phyloP scores from a whole-genome alignment of 306 rosid species.

The Boehmeria nivea region DNA sequence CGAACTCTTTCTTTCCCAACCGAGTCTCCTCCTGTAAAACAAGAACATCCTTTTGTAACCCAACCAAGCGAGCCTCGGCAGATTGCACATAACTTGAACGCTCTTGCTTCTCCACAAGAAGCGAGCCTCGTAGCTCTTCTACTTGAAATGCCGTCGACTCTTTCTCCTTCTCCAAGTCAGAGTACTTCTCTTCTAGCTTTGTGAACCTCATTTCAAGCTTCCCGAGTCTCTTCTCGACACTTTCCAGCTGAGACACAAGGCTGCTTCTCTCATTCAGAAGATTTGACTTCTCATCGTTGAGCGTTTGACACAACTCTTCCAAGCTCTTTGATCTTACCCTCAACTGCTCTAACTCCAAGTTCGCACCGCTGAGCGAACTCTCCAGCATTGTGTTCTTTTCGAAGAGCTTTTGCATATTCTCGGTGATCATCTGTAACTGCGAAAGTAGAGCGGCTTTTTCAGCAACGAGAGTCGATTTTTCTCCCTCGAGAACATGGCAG shows the following conservation, averaged over 20 bases:
- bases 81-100: conserved; percentile 51
- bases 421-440: conserved; percentile 74
- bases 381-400: conserved; percentile 77
- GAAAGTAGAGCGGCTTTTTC: conserved; percentile 72
- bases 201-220: conserved; percentile 66
- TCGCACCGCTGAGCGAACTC: conserved; percentile 64
- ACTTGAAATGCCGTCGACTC: conserved; percentile 50
- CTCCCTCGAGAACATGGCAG: conserved; percentile 64
- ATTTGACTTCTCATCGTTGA: conserved; percentile 62
- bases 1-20: conserved; percentile 73
- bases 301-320: conserved; percentile 69
- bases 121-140: conserved; percentile 55
- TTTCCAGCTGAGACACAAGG: conserved; percentile 59
- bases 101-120: conserved; percentile 57
- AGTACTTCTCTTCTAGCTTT: conserved; percentile 63
- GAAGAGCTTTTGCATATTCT: conserved; percentile 73
- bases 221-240: conserved; percentile 60
- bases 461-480: conserved; percentile 57
- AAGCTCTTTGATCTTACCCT: conserved; percentile 72
- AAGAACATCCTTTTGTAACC: conserved; percentile 57
- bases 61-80: conserved; percentile 51
- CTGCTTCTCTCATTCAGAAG: conserved; percentile 64
- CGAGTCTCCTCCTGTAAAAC: conserved; percentile 55
- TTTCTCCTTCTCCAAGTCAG: conserved; percentile 69
- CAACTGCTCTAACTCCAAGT: conserved; percentile 74